These are phyloP conservation scores for Skeletonema menzelii DNA, from an alignment of 108 stramenopile species.

Conservation along the genomic window DNA sequence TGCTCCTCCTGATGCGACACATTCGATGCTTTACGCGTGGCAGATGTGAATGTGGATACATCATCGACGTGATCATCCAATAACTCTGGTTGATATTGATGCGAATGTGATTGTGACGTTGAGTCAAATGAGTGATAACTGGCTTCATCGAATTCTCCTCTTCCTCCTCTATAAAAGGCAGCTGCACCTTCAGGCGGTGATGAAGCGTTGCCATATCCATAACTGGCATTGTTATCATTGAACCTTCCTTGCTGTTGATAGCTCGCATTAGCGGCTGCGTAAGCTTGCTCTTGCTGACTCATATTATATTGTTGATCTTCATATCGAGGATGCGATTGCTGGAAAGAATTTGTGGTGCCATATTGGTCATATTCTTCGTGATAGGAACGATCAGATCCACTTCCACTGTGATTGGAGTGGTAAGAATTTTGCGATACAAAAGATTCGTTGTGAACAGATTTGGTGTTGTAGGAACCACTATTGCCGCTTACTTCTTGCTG, in stretches of 20 bases:
- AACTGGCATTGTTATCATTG: neutral
- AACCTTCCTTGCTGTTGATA: neutral
- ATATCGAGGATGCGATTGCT: neutral
- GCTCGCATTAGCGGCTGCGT: neutral
- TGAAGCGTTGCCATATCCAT: neutral
- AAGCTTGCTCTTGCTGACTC: neutral
- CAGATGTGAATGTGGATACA: slow-evolving; percentile 20
- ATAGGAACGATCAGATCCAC: neutral
- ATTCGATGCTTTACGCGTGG: slow-evolving; percentile 33
- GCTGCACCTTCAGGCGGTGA: neutral
- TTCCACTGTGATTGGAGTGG: neutral
- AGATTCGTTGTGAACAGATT: neutral
- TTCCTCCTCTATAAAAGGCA: neutral
- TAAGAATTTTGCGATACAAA: neutral
- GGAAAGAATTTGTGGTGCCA: neutral
- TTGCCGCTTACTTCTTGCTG: neutral
- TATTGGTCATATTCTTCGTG: neutral
- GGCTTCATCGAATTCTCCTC: slow-evolving; percentile 1
- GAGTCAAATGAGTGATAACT: slow-evolving; percentile 10
- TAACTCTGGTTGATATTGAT: slow-evolving; percentile 5
- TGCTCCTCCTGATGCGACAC: neutral
- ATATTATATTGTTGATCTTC: neutral
- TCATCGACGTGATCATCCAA: slow-evolving; percentile 21
- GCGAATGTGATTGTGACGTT: neutral
- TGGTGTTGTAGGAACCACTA: neutral